Base-by-base conservation (phyloP, 306 rosid species). In the Pachyrhizus erosus region DNA sequence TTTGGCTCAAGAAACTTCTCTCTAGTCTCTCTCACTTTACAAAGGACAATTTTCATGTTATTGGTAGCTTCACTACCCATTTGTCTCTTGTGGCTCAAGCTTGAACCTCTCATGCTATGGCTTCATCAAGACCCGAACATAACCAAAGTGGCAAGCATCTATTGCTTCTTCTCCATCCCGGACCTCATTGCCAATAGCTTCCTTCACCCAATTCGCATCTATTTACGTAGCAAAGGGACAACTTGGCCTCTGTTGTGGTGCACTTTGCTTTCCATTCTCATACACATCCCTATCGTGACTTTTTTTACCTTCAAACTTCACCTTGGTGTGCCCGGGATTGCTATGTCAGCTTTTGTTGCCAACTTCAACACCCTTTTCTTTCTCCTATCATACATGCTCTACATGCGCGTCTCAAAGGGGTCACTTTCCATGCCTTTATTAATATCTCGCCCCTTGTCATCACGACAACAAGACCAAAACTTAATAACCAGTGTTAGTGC, bases 221-320 rank as follows among this genome's bases (percentile, higher is more conserved):
- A 88, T 55, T 75, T 94, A 20, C 91, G 97, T 10, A 89, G 92
- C 55, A 87, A 88, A 82, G 92, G 92, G 21, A 84, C 85, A 51
- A 89, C 93, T 5, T 94, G 97, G 98, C 97, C 97, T 17, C 43
- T 94, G 1, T 43, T 94, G 81, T 92, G 93, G 94, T 86, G 89
- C 83, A 90, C 84, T 49, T 74, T 89, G 21, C 87, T 88, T 18
- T 90, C 94, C 11, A 80, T 79, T 43, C 40, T 91, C 27, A 34
- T 92, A 11, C 97, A 94, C 85, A 29, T 92, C 17, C 98, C 97
- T 3, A 18, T 92, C 37, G 76, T 89, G 4, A 29, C 85, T 71
- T 81, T 89, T 71, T 86, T 91, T 12, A 88, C 97, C 81, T 94
- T 94, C 87, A 77, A 73, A 26, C 95, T 94, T 34, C 72, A 83